Percentiles rank a stretch among this genome's conserved stretches.
These are phyloP conservation scores for Tolypocladium paradoxum DNA, from an alignment of 2,329 filamentous ascomycete genomes.

Conservation along the genomic window DNA sequence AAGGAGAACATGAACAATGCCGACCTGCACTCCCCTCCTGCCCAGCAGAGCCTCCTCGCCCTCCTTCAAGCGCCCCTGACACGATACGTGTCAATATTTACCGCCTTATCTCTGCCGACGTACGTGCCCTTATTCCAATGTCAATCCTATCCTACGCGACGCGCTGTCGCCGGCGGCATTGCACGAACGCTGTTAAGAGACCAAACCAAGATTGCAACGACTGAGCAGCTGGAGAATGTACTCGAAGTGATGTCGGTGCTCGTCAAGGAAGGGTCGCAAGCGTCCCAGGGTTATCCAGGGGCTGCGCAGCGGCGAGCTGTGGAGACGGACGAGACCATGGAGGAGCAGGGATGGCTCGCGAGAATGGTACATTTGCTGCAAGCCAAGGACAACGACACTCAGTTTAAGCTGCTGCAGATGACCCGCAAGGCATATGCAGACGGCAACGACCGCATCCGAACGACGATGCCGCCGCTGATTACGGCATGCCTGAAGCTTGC, in stretches of 20 bases:
- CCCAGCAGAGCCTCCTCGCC: constrained; percentile 80
- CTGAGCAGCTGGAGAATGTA: constrained; percentile 76
- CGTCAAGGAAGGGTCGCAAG: constrained; percentile 84
- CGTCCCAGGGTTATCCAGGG: constrained; percentile 74
- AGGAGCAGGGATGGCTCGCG: constrained; percentile 96
- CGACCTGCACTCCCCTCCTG: constrained; percentile 80
- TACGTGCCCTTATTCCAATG: constrained; percentile 84
- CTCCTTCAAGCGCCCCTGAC: constrained; percentile 86
- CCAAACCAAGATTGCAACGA: constrained; percentile 66
- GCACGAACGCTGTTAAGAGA: constrained; percentile 73
- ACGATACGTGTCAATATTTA: constrained; percentile 88
- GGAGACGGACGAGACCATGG: constrained; percentile 94
- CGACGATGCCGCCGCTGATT: constrained; percentile 85
- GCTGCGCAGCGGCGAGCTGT: constrained; percentile 61
- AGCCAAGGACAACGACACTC: constrained; percentile 78
- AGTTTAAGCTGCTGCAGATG: constrained; percentile 87
- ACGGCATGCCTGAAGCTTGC: constrained; percentile 86
- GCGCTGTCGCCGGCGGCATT: constrained; percentile 84
- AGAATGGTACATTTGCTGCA: constrained; percentile 82
- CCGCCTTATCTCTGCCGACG: constrained; percentile 83
- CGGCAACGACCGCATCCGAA: constrained; percentile 90
- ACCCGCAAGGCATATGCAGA: constrained; percentile 78
- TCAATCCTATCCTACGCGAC: constrained; percentile 84
- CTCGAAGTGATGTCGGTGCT: constrained; percentile 81
- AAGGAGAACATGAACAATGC: constrained; percentile 84